Base-by-base conservation (phyloP, 495 filamentous ascomycete genomes). In the Clavariopsis aquatica region DNA sequence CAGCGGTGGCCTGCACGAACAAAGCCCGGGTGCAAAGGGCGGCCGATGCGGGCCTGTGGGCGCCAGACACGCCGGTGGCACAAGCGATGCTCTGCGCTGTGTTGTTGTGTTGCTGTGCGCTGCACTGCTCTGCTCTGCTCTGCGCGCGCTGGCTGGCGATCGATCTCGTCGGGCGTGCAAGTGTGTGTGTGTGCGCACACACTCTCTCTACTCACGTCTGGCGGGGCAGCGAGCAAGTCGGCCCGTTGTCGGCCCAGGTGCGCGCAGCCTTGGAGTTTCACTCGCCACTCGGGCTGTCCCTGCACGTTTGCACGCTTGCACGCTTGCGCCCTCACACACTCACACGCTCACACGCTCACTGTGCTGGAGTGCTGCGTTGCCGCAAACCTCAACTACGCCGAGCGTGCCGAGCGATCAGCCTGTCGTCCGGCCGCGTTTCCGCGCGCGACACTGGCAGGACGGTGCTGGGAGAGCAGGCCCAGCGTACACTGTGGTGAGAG, bases 361-460 rank as follows among this genome's bases (percentile, higher is more conserved):
- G n/a, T n/a, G n/a, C n/a, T n/a, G n/a, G 31, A 34, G 6, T 34
- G 31, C 5, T 34, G 31, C n/a, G 31, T 23, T 52, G 62, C 55
- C 56, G 38, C 57, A 58, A 57, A 43, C 7, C 49, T 55, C 54
- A 49, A 41, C 31, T 62, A 59, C 60, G 60, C 61, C 60, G 66
- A 69, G 62, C 38, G 46, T 31, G 51, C 61, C 60, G 52, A 62
- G 59, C 29, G 66, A 69, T 69, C 66, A 59, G 49, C 66, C 64
- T 60, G 20, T 47, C 36, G 60, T 49, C 54, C 55, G 60, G 60
- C 60, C 60, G 66, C 49, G 28, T 69, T 62, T 64, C 65, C 59
- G 65, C 43, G 43, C 27, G 46, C 19, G 15, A 26, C 61, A 36
- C 52, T 31, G 31, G 52, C 51, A n/a, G 38, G 31, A 27, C 23